A percentile compares a stretch with the other conserved stretches of the same genome.
Evolutionary conservation across 306 rosid species (phyloP).

Genomic region (Lathyrus aphaca): DNA sequence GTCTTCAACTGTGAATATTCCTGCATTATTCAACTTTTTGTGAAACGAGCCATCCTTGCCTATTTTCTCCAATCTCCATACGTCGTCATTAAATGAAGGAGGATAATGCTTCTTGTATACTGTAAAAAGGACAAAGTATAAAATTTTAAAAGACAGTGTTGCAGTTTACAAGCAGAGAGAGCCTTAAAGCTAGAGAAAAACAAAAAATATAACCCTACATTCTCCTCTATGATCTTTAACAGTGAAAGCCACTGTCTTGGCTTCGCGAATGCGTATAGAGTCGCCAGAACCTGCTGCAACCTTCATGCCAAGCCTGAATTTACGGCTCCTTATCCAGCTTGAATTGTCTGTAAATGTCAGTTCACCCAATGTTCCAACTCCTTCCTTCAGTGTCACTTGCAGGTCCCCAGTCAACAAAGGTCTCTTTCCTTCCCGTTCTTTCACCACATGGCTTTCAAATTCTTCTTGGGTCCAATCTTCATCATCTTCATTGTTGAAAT

Average conservation of each 20-base stretch:
- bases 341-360: conserved; percentile 94
- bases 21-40: conserved; percentile 67
- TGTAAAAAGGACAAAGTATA: conserved; percentile 47
- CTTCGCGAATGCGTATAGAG: conserved; percentile 85
- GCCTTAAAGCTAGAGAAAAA: conserved; percentile 28
- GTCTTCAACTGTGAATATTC: conserved; percentile 69
- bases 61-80: conserved; percentile 98
- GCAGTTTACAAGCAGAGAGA: conserved; percentile 3
- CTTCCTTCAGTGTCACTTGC: conserved; percentile 92
- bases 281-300: conserved; percentile 77
- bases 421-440: conserved; percentile 97
- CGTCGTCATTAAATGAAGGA: conserved; percentile 82
- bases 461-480: conserved; percentile 94
- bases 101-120: conserved; percentile 99
- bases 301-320: conserved; percentile 94
- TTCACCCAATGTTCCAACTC: conserved; percentile 94
- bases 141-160: conserved; percentile 16
- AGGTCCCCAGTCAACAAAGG: conserved; percentile 95
- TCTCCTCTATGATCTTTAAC: conserved; percentile 99
- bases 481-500: conserved; percentile 91
- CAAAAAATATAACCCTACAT: conserved; percentile 59
- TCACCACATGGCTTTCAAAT: conserved; percentile 92
- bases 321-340: conserved; percentile 99
- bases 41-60: conserved; percentile 99
- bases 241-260: conserved; percentile 97